Evolutionary conservation across 306 rosid genomes (phyloP).

Genomic region (Lathyrus sativus): DNA sequence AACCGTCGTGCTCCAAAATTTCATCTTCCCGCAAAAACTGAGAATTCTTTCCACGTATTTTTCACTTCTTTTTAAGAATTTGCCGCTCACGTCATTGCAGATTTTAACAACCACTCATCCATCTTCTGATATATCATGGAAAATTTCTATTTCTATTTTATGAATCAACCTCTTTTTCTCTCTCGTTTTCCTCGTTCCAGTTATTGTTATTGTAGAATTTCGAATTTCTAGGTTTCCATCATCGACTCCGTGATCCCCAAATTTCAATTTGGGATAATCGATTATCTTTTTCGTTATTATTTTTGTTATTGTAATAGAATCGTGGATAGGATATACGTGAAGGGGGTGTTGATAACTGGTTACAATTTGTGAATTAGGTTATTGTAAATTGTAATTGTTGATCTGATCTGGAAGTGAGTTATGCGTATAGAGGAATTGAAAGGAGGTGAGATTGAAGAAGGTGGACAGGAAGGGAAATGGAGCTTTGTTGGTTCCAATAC

Average conservation of each 20-base stretch:
- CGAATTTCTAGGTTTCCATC: slow-evolving; percentile 39
- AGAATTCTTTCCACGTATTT: too few species aligned
- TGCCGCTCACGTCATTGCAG: too few species aligned
- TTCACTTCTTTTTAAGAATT: too few species aligned
- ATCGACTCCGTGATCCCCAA: slow-evolving; percentile 32
- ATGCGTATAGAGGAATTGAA: slow-evolving; percentile 88
- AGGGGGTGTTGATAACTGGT: too few species aligned
- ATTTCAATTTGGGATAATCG: slow-evolving; percentile 21
- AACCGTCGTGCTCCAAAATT: too few species aligned
- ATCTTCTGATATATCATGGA: slow-evolving; percentile 41
- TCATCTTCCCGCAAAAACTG: too few species aligned
- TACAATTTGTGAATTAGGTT: too few species aligned
- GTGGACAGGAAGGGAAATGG: slow-evolving; percentile 48
- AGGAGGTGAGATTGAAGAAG: slow-evolving; percentile 55
- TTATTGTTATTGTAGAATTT: slow-evolving; percentile 30
- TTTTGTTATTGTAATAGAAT: slow-evolving; percentile 2
- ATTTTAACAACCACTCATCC: slow-evolving; percentile 8
- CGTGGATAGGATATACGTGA: too few species aligned
- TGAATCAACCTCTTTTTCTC: slow-evolving; percentile 28
- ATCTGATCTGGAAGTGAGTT: too few species aligned
- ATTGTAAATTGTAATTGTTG: too few species aligned
- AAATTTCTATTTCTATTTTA: too few species aligned
- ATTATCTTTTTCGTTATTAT: not conserved
- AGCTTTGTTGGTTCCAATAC: slow-evolving; percentile 49
- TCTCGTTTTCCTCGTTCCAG: slow-evolving; percentile 23